A percentile compares a stretch with the other conserved stretches of the same genome.
Evolutionary conservation across 176 grass and related monocot species (phyloP).

Genomic region (Guadua angustifolia): DNA sequence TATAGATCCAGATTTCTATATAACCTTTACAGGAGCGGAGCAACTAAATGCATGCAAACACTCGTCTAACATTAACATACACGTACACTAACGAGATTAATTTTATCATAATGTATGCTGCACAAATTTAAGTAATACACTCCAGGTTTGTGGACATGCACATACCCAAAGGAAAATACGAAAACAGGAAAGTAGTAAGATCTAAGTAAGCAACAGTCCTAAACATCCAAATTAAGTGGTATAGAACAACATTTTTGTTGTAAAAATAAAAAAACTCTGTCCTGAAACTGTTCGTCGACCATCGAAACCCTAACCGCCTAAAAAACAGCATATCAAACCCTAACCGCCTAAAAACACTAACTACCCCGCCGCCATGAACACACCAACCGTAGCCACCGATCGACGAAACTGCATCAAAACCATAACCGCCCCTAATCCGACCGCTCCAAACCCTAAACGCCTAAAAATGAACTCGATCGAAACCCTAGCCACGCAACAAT

Average conservation of each 20-base stretch:
- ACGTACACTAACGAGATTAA: background rate
- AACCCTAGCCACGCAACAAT: background rate
- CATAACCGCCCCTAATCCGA: background rate
- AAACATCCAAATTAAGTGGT: background rate
- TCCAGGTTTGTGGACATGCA: background rate
- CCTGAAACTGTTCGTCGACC: background rate
- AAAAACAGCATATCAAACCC: background rate
- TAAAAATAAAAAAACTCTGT: background rate
- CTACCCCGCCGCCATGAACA: background rate
- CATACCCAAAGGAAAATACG: background rate
- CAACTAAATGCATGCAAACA: background rate
- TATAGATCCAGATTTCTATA: background rate
- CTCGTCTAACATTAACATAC: background rate
- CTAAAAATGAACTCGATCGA: background rate
- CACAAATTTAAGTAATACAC: background rate
- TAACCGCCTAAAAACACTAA: background rate
- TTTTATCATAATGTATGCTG: background rate
- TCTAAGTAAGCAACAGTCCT: background rate
- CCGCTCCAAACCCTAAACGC: background rate
- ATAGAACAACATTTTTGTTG: background rate
- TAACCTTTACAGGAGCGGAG: background rate
- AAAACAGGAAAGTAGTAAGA: background rate
- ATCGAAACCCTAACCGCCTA: background rate
- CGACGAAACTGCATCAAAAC: background rate
- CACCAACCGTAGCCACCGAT: background rate